A percentile compares a stretch with the other conserved stretches of the same genome.
Evolutionary conservation across 2,329 filamentous ascomycete genomes (phyloP).

Genomic region (Sordariomycetes sp.): DNA sequence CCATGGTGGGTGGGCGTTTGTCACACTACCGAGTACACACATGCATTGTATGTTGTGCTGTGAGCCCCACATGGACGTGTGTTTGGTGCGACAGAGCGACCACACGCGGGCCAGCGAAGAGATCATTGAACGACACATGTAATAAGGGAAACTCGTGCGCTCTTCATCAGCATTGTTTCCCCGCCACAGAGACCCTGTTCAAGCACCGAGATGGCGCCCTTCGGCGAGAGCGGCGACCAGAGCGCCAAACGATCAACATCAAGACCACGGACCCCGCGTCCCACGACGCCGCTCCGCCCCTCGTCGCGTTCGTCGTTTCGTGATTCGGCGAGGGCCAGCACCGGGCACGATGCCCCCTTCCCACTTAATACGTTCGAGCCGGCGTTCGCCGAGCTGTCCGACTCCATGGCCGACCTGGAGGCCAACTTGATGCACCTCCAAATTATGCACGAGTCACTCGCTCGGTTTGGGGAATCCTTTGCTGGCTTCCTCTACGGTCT

Average conservation of each 20-base stretch:
- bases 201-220: neutral
- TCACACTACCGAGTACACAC: no score
- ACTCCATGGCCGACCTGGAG: constrained; percentile 91
- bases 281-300: constrained; percentile 61
- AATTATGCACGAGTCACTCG: constrained; percentile 88
- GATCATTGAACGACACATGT: no score
- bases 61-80: neutral
- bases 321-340: constrained; percentile 53
- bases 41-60: no score
- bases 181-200: neutral
- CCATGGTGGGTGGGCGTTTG: no score
- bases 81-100: neutral
- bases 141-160: neutral
- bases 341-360: constrained; percentile 41
- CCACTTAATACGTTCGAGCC: constrained; percentile 80
- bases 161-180: neutral
- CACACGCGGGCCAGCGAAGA: neutral
- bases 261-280: constrained; percentile 58
- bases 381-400: constrained; percentile 84
- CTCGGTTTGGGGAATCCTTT: constrained; percentile 92
- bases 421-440: constrained; percentile 97
- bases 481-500: constrained; percentile 89
- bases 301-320: constrained; percentile 26
- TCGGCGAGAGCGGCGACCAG: constrained; percentile 14
- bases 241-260: constrained; percentile 38